Evolutionary conservation across 495 filamentous ascomycete species (phyloP), one percentile per base, ranked within the genome.

Genomic region (Paragyromitra xinjiangensis): DNA sequence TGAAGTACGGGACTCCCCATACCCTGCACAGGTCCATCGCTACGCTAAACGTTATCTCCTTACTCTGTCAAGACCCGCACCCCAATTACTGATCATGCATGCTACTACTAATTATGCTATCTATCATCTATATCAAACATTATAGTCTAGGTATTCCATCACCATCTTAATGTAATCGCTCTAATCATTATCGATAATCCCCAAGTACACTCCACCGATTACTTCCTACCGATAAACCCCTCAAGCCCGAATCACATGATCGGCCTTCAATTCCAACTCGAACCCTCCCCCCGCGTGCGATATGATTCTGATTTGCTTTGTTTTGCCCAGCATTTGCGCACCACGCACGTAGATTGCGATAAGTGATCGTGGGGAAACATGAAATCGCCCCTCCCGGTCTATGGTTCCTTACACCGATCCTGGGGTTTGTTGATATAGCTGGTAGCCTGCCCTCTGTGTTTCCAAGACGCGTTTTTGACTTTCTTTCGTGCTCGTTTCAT

Each of bases 391-490:
- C 56, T 37, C 26, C 56, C 16, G 1, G 9, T 34, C 11, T 34
- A 48, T n/a, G 48, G 48, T 51, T 51, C 19, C 48, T 51, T 51
- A 51, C 48, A 61, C 56, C 16, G 16, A 7, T 39, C 29, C 22
- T 26, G 6, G 48, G 5, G 53, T 26, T 55, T 19, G 19, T 59
- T 59, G 55, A 59, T 59, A 59, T 59, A 59, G 26, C 29, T 59
- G 1, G 24, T 12, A n/a, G 48, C 34, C 55, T 19, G 9, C 55
- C 26, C 55, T 37, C 55, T 12, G 55, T 34, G n/a, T 16, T 37
- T 55, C 19, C 2, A 3, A 11, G 55, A 59, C 55, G 29, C 9
- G 26, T 37, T 16, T 37, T 59, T 26, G n/a, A 29, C 26, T 34
- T 16, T n/a, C 11, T 50, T 50, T 5, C n/a, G 11, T 16, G 6